A percentile compares a stretch with the other conserved stretches of the same genome.
Conservation (phyloP, 2,329 filamentous ascomycete species). For the Colletotrichum chrysophilum region DNA sequence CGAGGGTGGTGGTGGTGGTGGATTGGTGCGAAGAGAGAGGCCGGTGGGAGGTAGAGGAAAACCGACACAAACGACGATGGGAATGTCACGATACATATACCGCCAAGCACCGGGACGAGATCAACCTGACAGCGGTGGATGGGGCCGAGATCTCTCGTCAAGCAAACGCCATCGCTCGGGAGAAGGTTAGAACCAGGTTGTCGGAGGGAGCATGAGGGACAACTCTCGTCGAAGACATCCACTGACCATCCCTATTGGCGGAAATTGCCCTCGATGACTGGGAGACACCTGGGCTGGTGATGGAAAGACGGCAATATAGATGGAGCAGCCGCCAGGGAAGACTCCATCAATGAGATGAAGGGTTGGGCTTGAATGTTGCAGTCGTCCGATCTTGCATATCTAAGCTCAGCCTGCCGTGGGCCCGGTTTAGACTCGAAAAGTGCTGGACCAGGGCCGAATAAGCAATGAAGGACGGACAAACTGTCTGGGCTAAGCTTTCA, state of each 20-base stretch:
- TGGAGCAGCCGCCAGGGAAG: not conserved
- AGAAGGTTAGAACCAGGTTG: not conserved
- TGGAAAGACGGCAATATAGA: conserved; percentile 1
- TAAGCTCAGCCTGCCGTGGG: not conserved
- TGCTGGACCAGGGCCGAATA: not conserved
- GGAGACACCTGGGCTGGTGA: not conserved
- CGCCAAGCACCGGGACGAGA: not conserved
- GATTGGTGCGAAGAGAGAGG: not conserved
- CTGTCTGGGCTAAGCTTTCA: not conserved
- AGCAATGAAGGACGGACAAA: not conserved
- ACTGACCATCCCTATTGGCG: not conserved
- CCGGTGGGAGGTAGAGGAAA: not conserved
- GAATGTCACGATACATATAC: not conserved
- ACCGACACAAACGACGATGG: not conserved
- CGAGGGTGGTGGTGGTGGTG: not conserved
- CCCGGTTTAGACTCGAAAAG: not conserved
- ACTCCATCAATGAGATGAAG: conserved; percentile 11
- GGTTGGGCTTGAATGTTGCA: not conserved
- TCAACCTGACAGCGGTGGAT: not conserved
- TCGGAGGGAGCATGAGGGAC: not conserved
- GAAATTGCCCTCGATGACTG: not conserved
- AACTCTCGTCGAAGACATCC: not conserved
- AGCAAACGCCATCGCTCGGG: not conserved
- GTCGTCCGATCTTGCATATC: not conserved
- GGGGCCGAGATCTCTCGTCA: not conserved